Evolutionary conservation across 768 basidiomycete genomes (phyloP).

Genomic region (Mycena venus): DNA sequence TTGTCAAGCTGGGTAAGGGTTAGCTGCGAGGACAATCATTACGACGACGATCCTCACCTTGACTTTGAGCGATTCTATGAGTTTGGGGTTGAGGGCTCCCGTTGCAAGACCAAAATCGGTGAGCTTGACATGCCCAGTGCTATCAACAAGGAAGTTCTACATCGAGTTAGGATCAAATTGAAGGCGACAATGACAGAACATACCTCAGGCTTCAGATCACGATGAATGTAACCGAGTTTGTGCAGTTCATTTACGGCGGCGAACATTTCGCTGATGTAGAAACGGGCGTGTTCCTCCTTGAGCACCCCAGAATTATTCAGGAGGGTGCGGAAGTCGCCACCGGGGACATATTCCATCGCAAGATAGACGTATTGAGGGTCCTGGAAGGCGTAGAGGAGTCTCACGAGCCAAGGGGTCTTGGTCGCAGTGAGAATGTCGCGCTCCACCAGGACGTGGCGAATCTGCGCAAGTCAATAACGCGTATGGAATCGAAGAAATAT

Average conservation of each 20-base stretch:
- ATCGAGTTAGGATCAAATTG: constrained; percentile 42
- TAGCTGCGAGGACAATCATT: not conserved
- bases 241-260: constrained; percentile 93
- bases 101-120: constrained; percentile 99
- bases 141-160: constrained; percentile 95
- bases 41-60: constrained; percentile 66
- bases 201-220: constrained; percentile 98
- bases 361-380: constrained; percentile 88
- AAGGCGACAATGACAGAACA: constrained; percentile 34
- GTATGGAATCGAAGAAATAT: constrained; percentile 3
- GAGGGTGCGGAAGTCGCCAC: constrained; percentile 97
- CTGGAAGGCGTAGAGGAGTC: constrained; percentile 96
- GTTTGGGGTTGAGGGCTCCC: constrained; percentile 92
- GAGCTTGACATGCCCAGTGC: constrained; percentile 95
- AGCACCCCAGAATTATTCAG: constrained; percentile 98
- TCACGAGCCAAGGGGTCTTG: constrained; percentile 97
- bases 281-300: constrained; percentile 96
- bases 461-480: constrained; percentile 55
- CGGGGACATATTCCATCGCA: constrained; percentile 88
- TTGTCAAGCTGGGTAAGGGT: constrained; percentile 81
- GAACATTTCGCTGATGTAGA: constrained; percentile 99
- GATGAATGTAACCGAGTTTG: constrained; percentile 98
- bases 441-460: constrained; percentile 98
- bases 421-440: constrained; percentile 98
- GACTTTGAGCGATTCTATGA: constrained; percentile 94